Evolutionary conservation across 169 alveolate species (phyloP).

Genomic region (Cryptosporidium meleagridis): DNA sequence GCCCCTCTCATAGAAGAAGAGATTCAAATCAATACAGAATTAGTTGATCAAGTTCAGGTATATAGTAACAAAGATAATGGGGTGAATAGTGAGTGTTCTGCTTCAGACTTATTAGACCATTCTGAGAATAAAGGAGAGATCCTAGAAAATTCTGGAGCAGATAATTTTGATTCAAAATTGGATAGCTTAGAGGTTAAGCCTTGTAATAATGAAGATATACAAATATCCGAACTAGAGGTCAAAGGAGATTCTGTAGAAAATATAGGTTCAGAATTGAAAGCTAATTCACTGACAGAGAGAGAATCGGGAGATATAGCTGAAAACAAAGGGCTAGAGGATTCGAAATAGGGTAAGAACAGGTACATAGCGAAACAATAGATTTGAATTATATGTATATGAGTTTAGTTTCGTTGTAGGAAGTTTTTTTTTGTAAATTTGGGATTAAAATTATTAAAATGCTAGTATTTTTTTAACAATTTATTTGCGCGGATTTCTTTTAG

Average conservation of each 20-base stretch:
- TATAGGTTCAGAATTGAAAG: not conserved
- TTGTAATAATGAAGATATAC: not conserved
- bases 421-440: not conserved
- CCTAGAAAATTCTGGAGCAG: not conserved
- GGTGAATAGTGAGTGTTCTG: not conserved
- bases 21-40: not conserved
- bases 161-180: not conserved
- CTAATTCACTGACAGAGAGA: not conserved
- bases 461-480: not conserved
- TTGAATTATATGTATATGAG: slow-evolving; percentile 8
- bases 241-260: not conserved
- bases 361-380: not conserved
- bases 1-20: not conserved
- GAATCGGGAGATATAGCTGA: not conserved
- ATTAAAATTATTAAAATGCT: not conserved
- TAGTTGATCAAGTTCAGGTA: not conserved
- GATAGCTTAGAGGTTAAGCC: not conserved
- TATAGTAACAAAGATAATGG: not conserved
- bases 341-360: not conserved
- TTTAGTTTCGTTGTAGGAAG: not conserved
- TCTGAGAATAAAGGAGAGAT: not conserved
- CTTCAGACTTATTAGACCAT: not conserved
- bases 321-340: not conserved
- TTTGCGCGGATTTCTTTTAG: slow-evolving; percentile 17
- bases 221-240: not conserved